Base-by-base conservation (phyloP, 306 rosid species). In the Malus fusca region DNA sequence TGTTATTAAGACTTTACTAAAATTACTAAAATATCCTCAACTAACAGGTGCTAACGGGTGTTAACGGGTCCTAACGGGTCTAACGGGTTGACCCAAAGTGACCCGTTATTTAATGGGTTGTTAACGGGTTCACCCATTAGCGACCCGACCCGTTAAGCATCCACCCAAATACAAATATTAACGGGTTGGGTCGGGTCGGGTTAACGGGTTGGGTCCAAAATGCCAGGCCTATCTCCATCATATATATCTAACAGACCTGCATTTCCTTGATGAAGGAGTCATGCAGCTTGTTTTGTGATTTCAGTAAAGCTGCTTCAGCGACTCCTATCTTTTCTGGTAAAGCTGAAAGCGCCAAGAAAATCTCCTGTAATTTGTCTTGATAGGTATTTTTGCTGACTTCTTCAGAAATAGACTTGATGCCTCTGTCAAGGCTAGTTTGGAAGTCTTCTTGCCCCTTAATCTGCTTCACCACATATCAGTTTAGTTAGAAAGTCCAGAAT, bases 401-500 rank as follows among this genome's bases (percentile, higher is more conserved):
- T 67, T 92, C 96, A 17, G 87, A 84, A 75, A 90, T 83, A 74
- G 81, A 84, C 83, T 88, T 88, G 85, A 96, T 84, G 85, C 91
- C 88, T 75, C 68, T 87, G 40, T 86, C 92, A 60, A 90, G 67
- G 84, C 78, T 89, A 79, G 87, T 86, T 87, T 83, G 90, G 63
- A 88, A 60, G 70, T 90, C 97, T 80, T 90, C 95, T 70, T 89
- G 98, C 80, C 90, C 91, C 84, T 86, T 92, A 73, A 64, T 87
- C 99, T 96, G 88, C 80, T 80, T 84, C 60, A 69, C 62, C 70
- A 42, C 68, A 59, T 30, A n/a, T 83, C 80, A 65, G 71, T 66
- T 71, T 18, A 44, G 58, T 66, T 31, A 81, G 80, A 80, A 79
- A 72, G 76, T 68, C 72, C 25, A 78, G 55, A 63, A 72, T 23